Evolutionary conservation across 441 rosid genomes (phyloP), one percentile per base, ranked within the genome.

Genomic region (Kokia cookei): DNA sequence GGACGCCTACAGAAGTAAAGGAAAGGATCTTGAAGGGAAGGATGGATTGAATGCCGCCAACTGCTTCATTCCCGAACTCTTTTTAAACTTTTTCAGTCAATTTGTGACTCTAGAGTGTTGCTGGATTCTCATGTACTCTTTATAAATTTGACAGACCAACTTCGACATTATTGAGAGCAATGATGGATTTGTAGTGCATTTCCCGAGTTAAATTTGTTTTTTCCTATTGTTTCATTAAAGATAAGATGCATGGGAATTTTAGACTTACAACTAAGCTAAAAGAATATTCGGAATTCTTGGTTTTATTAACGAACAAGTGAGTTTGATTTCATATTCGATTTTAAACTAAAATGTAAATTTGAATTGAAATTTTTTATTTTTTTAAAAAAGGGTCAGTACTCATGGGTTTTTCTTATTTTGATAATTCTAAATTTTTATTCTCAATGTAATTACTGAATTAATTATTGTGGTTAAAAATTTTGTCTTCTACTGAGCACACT

Each of bases 1-100:
- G 97, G 14, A 91, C 97, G 50, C 93, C 98, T 1, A 86, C 94
- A 0, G 99, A 93, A 84, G 81, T 90, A 69, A 90, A 75, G 80
- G 97, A 95, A 80, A 83, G 88, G 80, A 90, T 91, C 63, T 59
- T 59, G 40, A 59, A 59, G 63, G 63, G 63, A 59, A 59, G 63
- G 63, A 59, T 59, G 63, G 99, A 93, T 79, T 93, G 81, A 91
- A 59, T 10, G 17, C 13, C 27, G 70, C 29, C 19, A 5, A 35
- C 3, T 19, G 59, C 27, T 42, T 37, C 42, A 17, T 26, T 69
- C 35, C 77, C 17, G 32, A 12, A 47, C 19, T 47, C 7, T 1
- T 32, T 32, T 48, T 6, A 10, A 53, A 12, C 71, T 27, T 2
- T 22, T 22, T 24, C 19, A 26, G 71, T 59, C 35, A 64, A n/a